phyloP scores from a whole-genome alignment of 257 asterid species.

The Lavandula angustifolia region DNA sequence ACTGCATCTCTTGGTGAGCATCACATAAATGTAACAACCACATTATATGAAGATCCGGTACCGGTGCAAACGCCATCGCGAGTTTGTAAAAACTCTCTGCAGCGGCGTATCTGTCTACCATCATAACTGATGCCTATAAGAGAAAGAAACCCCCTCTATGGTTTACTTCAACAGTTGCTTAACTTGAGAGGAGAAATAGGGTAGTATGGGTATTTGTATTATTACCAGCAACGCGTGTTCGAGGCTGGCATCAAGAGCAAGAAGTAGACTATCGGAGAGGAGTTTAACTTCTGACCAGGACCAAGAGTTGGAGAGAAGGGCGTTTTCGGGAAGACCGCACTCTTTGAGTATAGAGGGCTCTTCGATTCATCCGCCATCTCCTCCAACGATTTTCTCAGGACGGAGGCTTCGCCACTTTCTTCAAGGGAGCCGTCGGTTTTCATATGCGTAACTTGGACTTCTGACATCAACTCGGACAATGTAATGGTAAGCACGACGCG shows the following conservation, averaged over 20 bases:
- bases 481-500: conserved; percentile 94
- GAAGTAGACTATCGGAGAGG: conserved; percentile 80
- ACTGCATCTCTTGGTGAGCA: conserved; percentile 99
- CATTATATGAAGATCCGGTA: conserved; percentile 99
- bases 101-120: conserved; percentile 90
- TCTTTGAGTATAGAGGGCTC: conserved; percentile 57
- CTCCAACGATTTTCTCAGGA: conserved; percentile 83
- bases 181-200: conserved; percentile 29
- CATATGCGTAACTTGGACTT: conserved; percentile 96
- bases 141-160: conserved; percentile 19
- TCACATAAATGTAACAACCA: conserved; percentile 96
- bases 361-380: conserved; percentile 82
- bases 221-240: conserved; percentile 94
- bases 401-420: conserved; percentile 93
- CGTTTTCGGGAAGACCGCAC: conserved; percentile 77
- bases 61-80: conserved; percentile 98
- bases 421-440: conserved; percentile 89
- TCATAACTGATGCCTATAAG: conserved; percentile 85
- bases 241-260: conserved; percentile 99
- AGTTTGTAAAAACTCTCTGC: conserved; percentile 98
- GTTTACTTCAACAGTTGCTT: conserved; percentile 15
- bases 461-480: conserved; percentile 97
- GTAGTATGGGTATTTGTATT: conserved; percentile 24
- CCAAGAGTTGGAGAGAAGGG: conserved; percentile 63
- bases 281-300: conserved; percentile 80